Evolutionary conservation across 192 early-diverging fungal species (phyloP).

Genomic region (Cetraspora pellucida): DNA sequence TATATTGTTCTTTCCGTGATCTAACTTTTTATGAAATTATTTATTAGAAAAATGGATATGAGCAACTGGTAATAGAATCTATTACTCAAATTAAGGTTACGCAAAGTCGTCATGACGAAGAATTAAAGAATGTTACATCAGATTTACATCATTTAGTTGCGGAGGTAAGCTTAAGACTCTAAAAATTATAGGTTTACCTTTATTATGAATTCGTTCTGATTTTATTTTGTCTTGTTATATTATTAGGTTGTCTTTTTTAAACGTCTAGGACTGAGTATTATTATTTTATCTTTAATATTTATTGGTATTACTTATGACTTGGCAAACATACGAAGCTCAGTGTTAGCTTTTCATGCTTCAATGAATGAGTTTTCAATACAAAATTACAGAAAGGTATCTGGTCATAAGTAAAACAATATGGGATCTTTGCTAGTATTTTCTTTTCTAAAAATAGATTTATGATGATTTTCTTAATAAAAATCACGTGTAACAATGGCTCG

Average conservation of each 20-base stretch:
- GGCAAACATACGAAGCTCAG: neutral
- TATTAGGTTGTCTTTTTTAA: conserved; percentile 1
- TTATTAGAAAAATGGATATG: neutral
- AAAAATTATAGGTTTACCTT: neutral
- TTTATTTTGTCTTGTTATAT: neutral
- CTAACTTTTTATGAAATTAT: too few species aligned
- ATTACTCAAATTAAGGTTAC: neutral
- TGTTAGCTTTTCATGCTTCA: neutral
- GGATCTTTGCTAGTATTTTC: too few species aligned
- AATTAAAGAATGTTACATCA: neutral
- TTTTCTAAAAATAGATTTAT: too few species aligned
- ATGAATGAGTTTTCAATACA: neutral
- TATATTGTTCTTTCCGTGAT: neutral
- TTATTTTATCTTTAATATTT: neutral
- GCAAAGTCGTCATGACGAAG: neutral
- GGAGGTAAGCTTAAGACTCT: neutral
- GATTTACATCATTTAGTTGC: neutral
- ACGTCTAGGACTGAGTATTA: neutral
- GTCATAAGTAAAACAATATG: too few species aligned
- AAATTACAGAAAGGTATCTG: too few species aligned
- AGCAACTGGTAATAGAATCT: neutral
- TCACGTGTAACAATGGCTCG: too few species aligned
- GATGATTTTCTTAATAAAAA: too few species aligned
- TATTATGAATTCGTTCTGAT: neutral
- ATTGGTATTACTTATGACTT: neutral